Conservation (phyloP, 2,329 filamentous ascomycete genomes). For the Talaromyces albobiverticillius region DNA sequence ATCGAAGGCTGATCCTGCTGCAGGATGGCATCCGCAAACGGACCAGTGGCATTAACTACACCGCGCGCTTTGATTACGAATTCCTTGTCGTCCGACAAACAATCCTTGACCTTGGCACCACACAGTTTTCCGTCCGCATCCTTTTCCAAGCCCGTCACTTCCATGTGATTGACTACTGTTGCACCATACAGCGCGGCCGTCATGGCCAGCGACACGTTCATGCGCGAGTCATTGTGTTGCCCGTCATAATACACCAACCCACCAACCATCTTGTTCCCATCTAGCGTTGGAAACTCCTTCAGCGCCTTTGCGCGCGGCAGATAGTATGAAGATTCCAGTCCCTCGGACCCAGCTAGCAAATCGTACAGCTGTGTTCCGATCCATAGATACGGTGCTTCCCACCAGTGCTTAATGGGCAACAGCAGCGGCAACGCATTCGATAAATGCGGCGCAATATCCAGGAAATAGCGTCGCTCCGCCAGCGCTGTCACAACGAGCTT, state of each 20-base stretch:
- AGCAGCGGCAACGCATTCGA: slow-evolving; percentile 79
- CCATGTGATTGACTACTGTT: slow-evolving; percentile 78
- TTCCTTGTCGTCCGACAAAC: slow-evolving; percentile 62
- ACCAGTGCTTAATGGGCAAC: slow-evolving; percentile 77
- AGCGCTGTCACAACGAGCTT: slow-evolving; percentile 76
- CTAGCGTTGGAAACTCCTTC: slow-evolving; percentile 84
- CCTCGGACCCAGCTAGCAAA: slow-evolving; percentile 77
- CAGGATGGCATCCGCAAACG: slow-evolving; percentile 79
- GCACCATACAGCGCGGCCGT: slow-evolving; percentile 80
- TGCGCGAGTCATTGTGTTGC: slow-evolving; percentile 85
- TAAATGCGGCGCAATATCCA: slow-evolving; percentile 77
- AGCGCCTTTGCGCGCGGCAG: slow-evolving; percentile 80
- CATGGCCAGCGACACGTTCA: slow-evolving; percentile 87
- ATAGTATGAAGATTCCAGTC: slow-evolving; percentile 86
- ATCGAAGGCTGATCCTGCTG: slow-evolving; percentile 74
- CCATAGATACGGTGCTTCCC: slow-evolving; percentile 74
- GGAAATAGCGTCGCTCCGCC: slow-evolving; percentile 76
- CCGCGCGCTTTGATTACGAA: slow-evolving; percentile 74
- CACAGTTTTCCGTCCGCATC: slow-evolving; percentile 68
- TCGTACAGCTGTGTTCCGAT: slow-evolving; percentile 76
- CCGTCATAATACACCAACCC: slow-evolving; percentile 89
- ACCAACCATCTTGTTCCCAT: slow-evolving; percentile 72
- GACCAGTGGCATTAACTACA: slow-evolving; percentile 83
- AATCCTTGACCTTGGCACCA: slow-evolving; percentile 70
- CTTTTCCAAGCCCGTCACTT: slow-evolving; percentile 74